A percentile compares a stretch with the other conserved stretches of the same genome.
Conservation (phyloP, 2,329 filamentous ascomycete genomes). For the Pseudocercospora musae region DNA sequence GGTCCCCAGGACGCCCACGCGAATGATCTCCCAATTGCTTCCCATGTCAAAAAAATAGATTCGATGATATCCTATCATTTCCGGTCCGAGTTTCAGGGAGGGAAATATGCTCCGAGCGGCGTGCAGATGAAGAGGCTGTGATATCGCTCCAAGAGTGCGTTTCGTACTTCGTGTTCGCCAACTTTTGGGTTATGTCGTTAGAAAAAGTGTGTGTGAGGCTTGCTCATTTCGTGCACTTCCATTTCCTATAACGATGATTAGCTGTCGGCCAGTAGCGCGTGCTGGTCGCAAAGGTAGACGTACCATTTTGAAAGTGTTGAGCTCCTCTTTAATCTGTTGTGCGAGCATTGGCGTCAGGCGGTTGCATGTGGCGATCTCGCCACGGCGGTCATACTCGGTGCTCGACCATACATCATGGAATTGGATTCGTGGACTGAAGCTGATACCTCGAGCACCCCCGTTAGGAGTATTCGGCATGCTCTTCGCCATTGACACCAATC, state of each 20-base stretch:
- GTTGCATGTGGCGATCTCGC: slow-evolving; percentile 97
- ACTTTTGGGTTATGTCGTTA: slow-evolving; percentile 53
- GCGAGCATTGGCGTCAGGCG: slow-evolving; percentile 93
- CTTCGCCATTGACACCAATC: slow-evolving; percentile 69
- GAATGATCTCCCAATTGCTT: slow-evolving; percentile 13
- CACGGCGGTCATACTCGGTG: slow-evolving; percentile 91
- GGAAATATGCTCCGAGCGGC: slow-evolving; percentile 13
- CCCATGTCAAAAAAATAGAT: slow-evolving; percentile 18
- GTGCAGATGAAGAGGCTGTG: slow-evolving; percentile 10
- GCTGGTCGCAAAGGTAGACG: slow-evolving; percentile 34
- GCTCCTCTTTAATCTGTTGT: slow-evolving; percentile 98
- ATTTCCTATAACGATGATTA: slow-evolving; percentile 72
- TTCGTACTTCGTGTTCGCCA: slow-evolving; percentile 18
- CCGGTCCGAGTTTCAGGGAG: slow-evolving; percentile 2
- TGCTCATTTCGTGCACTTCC: slow-evolving; percentile 98
- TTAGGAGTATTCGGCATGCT: slow-evolving; percentile 78
- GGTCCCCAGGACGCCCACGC: slow-evolving; percentile 5
- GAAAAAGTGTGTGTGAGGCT: slow-evolving; percentile 99
- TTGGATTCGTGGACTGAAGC: slow-evolving; percentile 86
- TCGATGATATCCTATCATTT: slow-evolving; percentile 21
- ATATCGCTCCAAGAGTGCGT: slow-evolving; percentile 20
- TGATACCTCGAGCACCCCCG: slow-evolving; percentile 58
- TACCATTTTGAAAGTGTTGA: slow-evolving; percentile 99
- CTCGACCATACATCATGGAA: slow-evolving; percentile 97
- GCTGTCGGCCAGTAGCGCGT: slow-evolving; percentile 25